Evolutionary conservation across 2,329 filamentous ascomycete genomes (phyloP), one percentile per base, ranked within the genome.

Genomic region (Hirsutella minnesotensis): DNA sequence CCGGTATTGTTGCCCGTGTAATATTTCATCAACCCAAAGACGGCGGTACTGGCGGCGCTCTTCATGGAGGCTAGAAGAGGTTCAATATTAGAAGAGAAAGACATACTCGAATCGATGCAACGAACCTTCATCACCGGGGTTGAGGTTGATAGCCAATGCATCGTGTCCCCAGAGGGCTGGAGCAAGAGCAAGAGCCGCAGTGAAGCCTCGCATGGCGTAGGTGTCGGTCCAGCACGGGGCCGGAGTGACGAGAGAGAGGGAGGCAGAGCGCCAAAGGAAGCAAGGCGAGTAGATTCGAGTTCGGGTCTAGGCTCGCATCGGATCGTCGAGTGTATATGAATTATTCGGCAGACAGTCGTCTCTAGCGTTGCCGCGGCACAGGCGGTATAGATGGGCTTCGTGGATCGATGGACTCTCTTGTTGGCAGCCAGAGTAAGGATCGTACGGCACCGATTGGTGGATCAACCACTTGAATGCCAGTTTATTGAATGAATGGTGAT

Each of bases 1-100:
- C 75, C 75, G 0, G 75, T 76, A 51, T 74, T 70, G 58, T 78
- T 77, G 44, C 75, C 75, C 1, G 67, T 70, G 50, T 75, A 75
- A 51, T 62, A 75, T 35, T 63, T 68, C 53, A 71, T 60, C 41
- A 73, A 47, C 19, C 66, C 68, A 42, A 59, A 70, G 22, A 69
- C 70, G 43, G 72, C 63, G 16, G 66, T 70, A 40, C 58, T 57
- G 3, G 72, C 69, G 1, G 68, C 68, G 9, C 61, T 55, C 46
- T 71, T 74, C 42, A 77, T 55, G 0, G 73, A 75, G 39, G 61
- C 72, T 76, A 31, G 10, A 31, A 9, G 10, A 12, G 30, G 27
- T 2, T 31, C n/a, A 31, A n/a, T 13, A 21, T 31, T 9, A 22
- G 15, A 5, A 21, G 16, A 13, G 18, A 15, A 16, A 27, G 38